Conservation (phyloP, 768 basidiomycete species). For the Chalciporus chontae region DNA sequence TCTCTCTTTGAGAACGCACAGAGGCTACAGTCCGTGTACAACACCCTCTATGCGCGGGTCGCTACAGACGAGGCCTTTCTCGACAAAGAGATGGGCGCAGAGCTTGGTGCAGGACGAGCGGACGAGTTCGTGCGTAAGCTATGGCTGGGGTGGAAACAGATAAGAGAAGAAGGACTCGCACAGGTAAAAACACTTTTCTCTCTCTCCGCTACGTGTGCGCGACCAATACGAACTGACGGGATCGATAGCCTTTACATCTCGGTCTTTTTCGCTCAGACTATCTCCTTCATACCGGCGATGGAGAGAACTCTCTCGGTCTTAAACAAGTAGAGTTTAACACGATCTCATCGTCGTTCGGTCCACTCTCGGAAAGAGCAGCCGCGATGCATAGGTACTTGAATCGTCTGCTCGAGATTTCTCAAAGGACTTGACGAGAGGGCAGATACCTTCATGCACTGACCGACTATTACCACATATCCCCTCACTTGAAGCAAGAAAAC, state of each 20-base stretch:
- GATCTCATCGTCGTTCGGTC: conserved; percentile 87
- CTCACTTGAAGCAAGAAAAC: conserved; percentile 48
- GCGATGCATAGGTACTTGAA: conserved; percentile 76
- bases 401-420: too few species aligned
- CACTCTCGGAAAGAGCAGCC: conserved; percentile 63
- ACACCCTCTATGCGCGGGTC: conserved; percentile 80
- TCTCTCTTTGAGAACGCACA: conserved; percentile 62
- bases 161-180: conserved; percentile 59
- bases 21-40: conserved; percentile 72
- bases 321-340: conserved; percentile 99
- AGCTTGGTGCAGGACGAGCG: conserved; percentile 70
- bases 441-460: conserved; percentile 71
- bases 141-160: conserved; percentile 81
- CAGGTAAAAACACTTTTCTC: conserved; percentile 44
- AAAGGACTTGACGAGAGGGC: neutral
- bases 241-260: conserved; percentile 68
- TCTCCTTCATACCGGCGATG: conserved; percentile 61
- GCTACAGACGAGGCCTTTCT: conserved; percentile 78
- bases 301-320: conserved; percentile 39
- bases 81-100: conserved; percentile 80
- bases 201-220: too few species aligned
- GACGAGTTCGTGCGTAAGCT: conserved; percentile 85
- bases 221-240: neutral
- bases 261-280: conserved; percentile 96
- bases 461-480: conserved; percentile 59